Evolutionary conservation across 139 green algal genomes (phyloP), one percentile per base, ranked within the genome.

Genomic region (Chlorella sp.): DNA sequence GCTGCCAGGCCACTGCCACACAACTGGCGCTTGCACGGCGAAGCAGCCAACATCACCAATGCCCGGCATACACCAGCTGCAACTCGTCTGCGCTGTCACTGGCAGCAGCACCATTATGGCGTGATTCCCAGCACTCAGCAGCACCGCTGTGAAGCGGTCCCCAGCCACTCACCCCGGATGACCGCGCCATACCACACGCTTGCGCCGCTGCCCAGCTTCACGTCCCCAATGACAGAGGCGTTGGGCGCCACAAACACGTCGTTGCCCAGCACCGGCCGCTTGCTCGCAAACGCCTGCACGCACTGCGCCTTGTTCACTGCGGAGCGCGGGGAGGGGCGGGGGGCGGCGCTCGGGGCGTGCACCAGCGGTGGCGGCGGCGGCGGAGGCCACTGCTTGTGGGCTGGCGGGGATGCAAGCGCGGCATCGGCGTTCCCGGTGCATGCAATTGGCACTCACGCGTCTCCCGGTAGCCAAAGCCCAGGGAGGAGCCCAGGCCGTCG

Each of bases 171-270:
- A 97, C 96, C 97, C 87, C 97, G 79, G 26, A 99, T 74, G 0
- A 98, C 89, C 3, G 94, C 92, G 3, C 94, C 94, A 87, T 99
- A 98, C 96, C 96, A 99, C 15, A 99, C 89, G 7, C 94, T 96
- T 0, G 91, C 92, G 13, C 89, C 88, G 20, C 92, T 87, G 36
- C 96, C 94, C 23, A 99, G 83, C 17, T 87, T 95, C 6, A 99
- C 97, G 79, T 98, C 92, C n/a, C 97, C 97, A 28, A 99, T 92
- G 28, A 99, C 87, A 11, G 87, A 95, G 4, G 97, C 96, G 73
- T 95, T 98, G 9, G 94, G 95, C 0, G 97, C 97, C 12, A 99
- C 93, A 88, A 98, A 98, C 18, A 91, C 90, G 21, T 87, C 73
- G 25, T 86, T 68, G 25, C 79, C 92, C 65, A 97, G 93, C n/a